Percentiles rank a stretch among this genome's conserved stretches.
Evolutionary conservation across 2,329 filamentous ascomycete genomes (phyloP).

Genomic region (Xylaria sp.): DNA sequence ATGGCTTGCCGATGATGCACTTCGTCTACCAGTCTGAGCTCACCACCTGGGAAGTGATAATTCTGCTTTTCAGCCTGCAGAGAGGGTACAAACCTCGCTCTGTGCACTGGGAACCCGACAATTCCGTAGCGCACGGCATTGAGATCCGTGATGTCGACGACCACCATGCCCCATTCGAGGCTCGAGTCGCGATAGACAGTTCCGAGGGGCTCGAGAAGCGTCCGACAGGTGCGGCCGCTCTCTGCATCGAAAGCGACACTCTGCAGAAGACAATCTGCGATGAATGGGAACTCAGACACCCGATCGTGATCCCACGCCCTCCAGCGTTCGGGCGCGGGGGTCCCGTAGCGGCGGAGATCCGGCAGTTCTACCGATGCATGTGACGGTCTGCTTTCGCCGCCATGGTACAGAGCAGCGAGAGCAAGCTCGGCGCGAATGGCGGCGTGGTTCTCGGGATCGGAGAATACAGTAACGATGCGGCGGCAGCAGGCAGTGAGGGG

Average conservation of each 20-base stretch:
- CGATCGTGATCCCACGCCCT: slow-evolving; percentile 38
- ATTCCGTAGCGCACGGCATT: slow-evolving; percentile 39
- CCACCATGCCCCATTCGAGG: slow-evolving; percentile 42
- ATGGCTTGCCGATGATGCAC: slow-evolving; percentile 31
- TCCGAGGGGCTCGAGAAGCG: slow-evolving; percentile 38
- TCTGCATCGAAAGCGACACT: slow-evolving; percentile 36
- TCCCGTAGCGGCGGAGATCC: slow-evolving; percentile 1
- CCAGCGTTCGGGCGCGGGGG: slow-evolving; percentile 1
- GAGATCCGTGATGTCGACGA: slow-evolving; percentile 41
- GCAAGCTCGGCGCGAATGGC: slow-evolving; percentile 37
- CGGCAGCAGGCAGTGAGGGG: slow-evolving; percentile 37
- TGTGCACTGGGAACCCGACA: slow-evolving; percentile 38
- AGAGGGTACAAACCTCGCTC: slow-evolving; percentile 33
- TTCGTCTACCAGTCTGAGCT: slow-evolving; percentile 32
- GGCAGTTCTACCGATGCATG: slow-evolving; percentile 5
- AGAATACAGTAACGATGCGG: slow-evolving; percentile 40
- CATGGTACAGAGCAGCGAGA: slow-evolving; percentile 36
- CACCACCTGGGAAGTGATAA: background rate
- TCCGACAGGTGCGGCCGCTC: slow-evolving; percentile 12
- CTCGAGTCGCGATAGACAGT: slow-evolving; percentile 42
- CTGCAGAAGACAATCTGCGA: slow-evolving; percentile 37
- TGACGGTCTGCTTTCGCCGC: slow-evolving; percentile 1
- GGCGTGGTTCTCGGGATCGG: slow-evolving; percentile 37
- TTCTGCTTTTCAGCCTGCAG: slow-evolving; percentile 12
- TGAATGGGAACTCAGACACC: slow-evolving; percentile 40